Percentiles rank a stretch among this genome's conserved stretches.
Evolutionary conservation across 2,329 filamentous ascomycete species (phyloP).

Genomic region (Fusarium marasasianum): DNA sequence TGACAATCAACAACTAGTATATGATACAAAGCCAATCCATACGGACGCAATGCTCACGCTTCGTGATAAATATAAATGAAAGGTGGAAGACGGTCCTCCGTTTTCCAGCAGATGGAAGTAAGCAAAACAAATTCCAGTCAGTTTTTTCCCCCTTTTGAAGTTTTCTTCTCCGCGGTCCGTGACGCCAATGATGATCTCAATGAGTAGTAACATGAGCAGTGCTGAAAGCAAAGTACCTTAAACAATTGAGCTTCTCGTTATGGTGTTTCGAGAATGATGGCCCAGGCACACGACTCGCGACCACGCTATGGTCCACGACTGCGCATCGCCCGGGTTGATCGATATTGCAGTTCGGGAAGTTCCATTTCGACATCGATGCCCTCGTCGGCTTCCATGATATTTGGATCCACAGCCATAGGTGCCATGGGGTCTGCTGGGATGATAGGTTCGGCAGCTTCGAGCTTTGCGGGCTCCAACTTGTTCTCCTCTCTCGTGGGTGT

Average conservation of each 20-base stretch:
- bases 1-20: conserved; percentile 14
- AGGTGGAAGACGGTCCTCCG: background rate
- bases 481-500: conserved; percentile 38
- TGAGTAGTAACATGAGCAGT: conserved; percentile 20
- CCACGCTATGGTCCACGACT: conserved; percentile 43
- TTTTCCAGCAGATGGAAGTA: background rate
- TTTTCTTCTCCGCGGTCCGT: conserved; percentile 20
- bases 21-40: conserved; percentile 25
- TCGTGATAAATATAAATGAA: conserved; percentile 32
- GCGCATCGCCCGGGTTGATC: conserved; percentile 54
- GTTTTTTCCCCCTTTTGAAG: background rate
- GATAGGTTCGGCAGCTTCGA: conserved; percentile 36
- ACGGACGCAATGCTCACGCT: conserved; percentile 28
- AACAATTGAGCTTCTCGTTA: conserved; percentile 1
- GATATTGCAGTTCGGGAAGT: conserved; percentile 53
- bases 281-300: conserved; percentile 32
- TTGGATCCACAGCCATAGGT: conserved; percentile 48
- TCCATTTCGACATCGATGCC: conserved; percentile 52
- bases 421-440: conserved; percentile 23
- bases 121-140: background rate
- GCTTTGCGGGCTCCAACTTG: conserved; percentile 39
- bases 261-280: conserved; percentile 26
- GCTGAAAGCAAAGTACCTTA: conserved; percentile 1
- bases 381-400: conserved; percentile 54
- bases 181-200: conserved; percentile 34